Evolutionary conservation across 306 rosid genomes (phyloP).

Genomic region (Cucumis cinereus): DNA sequence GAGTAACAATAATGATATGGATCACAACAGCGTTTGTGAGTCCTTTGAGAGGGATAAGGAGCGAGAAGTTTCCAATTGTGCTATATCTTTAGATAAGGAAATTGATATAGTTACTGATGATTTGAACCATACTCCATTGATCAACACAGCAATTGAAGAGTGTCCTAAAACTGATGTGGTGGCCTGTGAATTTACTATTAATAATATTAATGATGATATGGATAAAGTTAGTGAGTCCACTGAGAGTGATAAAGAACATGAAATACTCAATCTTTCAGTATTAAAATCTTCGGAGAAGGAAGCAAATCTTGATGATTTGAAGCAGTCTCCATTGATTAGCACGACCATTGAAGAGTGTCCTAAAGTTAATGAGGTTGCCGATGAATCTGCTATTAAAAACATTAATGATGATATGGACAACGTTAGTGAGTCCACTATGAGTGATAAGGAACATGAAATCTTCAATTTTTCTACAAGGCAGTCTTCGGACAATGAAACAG

Average conservation of each 20-base stretch:
- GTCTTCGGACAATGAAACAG: slow-evolving; percentile 15
- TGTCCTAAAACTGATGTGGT: slow-evolving; percentile 16
- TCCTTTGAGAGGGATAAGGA: slow-evolving; percentile 11
- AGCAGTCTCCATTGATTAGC: slow-evolving; percentile 10
- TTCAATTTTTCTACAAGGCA: slow-evolving; percentile 14
- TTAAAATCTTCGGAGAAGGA: slow-evolving; percentile 20
- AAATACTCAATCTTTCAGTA: slow-evolving; percentile 6
- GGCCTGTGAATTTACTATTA: slow-evolving; percentile 16
- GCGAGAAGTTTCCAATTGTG: slow-evolving; percentile 14
- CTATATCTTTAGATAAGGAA: slow-evolving; percentile 12
- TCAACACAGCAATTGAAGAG: slow-evolving; percentile 10
- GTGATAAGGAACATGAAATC: slow-evolving; percentile 19
- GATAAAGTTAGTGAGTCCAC: slow-evolving; percentile 12
- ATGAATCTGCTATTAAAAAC: slow-evolving; percentile 21
- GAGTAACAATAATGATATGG: slow-evolving; percentile 11
- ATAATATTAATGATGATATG: slow-evolving; percentile 13
- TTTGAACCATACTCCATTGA: slow-evolving; percentile 2
- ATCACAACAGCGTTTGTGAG: slow-evolving; percentile 10
- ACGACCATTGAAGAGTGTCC: slow-evolving; percentile 14
- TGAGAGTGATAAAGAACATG: slow-evolving; percentile 17
- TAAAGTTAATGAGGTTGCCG: slow-evolving; percentile 12
- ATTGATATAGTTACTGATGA: slow-evolving; percentile 27
- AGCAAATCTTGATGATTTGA: slow-evolving; percentile 20
- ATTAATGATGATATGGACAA: slow-evolving; percentile 13
- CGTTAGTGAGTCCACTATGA: slow-evolving; percentile 9